A percentile compares a stretch with the other conserved stretches of the same genome.
Conservation (phyloP, 2,329 filamentous ascomycete species). For the Ophiostoma sp. region DNA sequence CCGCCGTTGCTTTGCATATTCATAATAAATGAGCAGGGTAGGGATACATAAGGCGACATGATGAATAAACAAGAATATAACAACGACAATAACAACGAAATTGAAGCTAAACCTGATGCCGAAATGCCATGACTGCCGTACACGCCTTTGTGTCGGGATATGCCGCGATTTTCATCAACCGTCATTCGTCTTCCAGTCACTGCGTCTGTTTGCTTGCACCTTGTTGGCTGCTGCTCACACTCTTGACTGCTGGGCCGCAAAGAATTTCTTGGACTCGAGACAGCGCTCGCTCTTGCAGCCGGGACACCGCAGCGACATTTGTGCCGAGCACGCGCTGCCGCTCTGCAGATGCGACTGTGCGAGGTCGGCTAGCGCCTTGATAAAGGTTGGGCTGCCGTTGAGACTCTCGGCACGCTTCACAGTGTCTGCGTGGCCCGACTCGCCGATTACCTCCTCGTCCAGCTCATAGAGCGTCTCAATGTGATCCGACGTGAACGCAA, state of each 20-base stretch:
- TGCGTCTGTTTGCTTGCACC: too few relatives aligned
- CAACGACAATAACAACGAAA: not conserved
- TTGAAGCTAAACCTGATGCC: not conserved
- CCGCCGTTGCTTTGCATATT: not conserved
- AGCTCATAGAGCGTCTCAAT: constrained; percentile 96
- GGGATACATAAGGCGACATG: not conserved
- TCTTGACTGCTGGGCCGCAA: constrained; percentile 36
- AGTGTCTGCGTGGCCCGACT: constrained; percentile 68
- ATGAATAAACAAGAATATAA: constrained; percentile 1
- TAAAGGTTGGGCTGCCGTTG: constrained; percentile 88
- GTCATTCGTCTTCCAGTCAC: not conserved
- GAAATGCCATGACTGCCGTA: not conserved
- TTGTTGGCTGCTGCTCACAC: not conserved
- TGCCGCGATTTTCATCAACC: not conserved
- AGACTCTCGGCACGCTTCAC: constrained; percentile 88
- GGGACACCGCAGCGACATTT: constrained; percentile 88
- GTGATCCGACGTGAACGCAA: constrained; percentile 98
- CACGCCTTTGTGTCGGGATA: not conserved
- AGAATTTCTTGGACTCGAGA: constrained; percentile 67
- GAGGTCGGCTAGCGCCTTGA: constrained; percentile 80
- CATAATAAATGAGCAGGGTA: not conserved
- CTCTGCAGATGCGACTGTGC: constrained; percentile 72
- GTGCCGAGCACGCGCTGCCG: constrained; percentile 63
- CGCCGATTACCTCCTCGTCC: constrained; percentile 90
- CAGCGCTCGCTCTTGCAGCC: constrained; percentile 89